Evolutionary conservation across 108 stramenopile genomes (phyloP).

Genomic region (Aureococcus anophagefferens): DNA sequence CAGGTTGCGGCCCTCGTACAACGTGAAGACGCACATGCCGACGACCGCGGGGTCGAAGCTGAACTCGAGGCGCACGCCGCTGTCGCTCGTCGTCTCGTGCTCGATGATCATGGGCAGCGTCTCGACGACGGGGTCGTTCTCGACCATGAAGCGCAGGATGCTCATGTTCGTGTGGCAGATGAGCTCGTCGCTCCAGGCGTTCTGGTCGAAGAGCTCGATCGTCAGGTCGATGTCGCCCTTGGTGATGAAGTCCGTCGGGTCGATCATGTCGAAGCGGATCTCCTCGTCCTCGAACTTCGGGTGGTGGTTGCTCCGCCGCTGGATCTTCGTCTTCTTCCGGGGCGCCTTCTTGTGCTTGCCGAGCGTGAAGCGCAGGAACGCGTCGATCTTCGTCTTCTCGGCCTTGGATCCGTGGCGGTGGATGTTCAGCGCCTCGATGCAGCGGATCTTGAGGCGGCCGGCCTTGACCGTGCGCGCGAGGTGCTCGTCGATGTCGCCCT

Average conservation of each 20-base stretch:
- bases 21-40: conserved; percentile 45
- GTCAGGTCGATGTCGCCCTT: conserved; percentile 41
- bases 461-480: conserved; percentile 9
- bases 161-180: conserved; percentile 18
- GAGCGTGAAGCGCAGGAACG: conserved; percentile 33
- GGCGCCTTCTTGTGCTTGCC: conserved; percentile 26
- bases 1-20: conserved; percentile 38
- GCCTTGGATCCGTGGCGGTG: conserved; percentile 14
- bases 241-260: conserved; percentile 32
- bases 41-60: conserved; percentile 44
- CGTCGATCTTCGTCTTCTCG: conserved; percentile 15
- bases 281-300: conserved; percentile 43
- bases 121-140: conserved; percentile 7
- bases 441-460: conserved; percentile 27
- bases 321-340: conserved; percentile 15
- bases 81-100: conserved; percentile 20
- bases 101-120: conserved; percentile 20
- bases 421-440: conserved; percentile 22
- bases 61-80: conserved; percentile 31
- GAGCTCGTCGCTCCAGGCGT: conserved; percentile 21
- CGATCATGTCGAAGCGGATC: conserved; percentile 43
- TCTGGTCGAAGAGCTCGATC: conserved; percentile 42
- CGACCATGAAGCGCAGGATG: conserved; percentile 20
- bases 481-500: conserved; percentile 1
- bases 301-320: conserved; percentile 31